Base-by-base conservation (phyloP, 345 rosid genomes). In the Draba incana region DNA sequence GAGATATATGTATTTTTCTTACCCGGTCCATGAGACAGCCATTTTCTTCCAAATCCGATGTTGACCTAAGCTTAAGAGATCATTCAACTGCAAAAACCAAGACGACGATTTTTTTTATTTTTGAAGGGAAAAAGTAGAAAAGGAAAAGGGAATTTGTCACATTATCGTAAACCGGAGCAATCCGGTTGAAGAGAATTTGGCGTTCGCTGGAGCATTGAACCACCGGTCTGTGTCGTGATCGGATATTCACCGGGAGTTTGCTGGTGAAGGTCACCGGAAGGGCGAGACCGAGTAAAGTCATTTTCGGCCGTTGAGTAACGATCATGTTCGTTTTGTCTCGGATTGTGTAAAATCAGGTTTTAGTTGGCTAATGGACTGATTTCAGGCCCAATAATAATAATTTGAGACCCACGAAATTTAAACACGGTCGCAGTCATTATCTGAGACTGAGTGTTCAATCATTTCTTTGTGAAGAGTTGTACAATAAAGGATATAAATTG, bases 31-130 rank as follows among this genome's bases (percentile, higher is more conserved):
- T 50, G 96, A 84, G 1, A 86, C 86, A 64, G 92, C 82, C 90
- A 90, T 90, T 35, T 86, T 86, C 61, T 90, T 94, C 96, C 97
- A 91, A 56, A 88, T 74, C 9, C 96, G 84, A 75, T 91, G 99
- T 70, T 91, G 96, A 10, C 92, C 93, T 71, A 94, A 78, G 62
- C 92, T 86, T 71, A 91, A 64, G 70, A 88, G 69, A 82, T 91
- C 96, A 72, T 94, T 91, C 77, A 91, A 59, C 97, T 88, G 76
- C 53, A 41, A 61, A 51, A 43, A 0, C 7, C 9, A 25, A 3
- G 13, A 13, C 3, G 8, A 43, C 1, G 16, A 31, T n/a, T 64
- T 55, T 64, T 55, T 20, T 20, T 0, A 20, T 0, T 20, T 20
- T 20, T 20, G 20, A 20, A 20, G 20, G 20, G 20, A 20, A 20